phyloP scores from a whole-genome alignment of 192 early-diverging fungal genomes.

The Backusella parvicylindrica region DNA sequence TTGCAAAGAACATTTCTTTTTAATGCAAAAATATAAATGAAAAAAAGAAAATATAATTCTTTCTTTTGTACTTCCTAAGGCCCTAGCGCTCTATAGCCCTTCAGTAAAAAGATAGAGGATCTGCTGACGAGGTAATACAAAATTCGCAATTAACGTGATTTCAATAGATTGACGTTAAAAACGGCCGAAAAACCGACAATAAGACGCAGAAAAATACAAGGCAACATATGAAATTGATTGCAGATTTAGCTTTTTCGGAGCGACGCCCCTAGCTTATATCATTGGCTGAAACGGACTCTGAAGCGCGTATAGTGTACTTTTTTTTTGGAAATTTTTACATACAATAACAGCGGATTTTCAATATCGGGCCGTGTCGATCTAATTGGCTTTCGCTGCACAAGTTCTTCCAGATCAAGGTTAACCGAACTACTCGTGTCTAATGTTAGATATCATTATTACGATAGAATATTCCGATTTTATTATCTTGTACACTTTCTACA shows the following conservation, averaged over 20 bases:
- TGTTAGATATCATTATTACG: background rate
- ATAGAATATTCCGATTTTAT: background rate
- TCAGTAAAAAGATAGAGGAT: background rate
- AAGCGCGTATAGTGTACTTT: background rate
- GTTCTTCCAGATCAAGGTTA: background rate
- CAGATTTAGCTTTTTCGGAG: background rate
- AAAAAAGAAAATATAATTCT: background rate
- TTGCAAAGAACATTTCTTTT: background rate
- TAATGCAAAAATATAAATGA: background rate
- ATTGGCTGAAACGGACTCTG: background rate
- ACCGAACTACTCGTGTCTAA: background rate
- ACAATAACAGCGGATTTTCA: background rate
- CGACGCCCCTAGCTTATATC: background rate
- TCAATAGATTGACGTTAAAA: background rate
- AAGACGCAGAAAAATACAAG: background rate
- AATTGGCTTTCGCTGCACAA: background rate
- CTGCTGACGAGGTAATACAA: background rate
- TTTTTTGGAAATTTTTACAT: background rate
- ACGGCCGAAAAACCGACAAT: background rate
- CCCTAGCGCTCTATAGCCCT: background rate
- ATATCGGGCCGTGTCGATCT: background rate
- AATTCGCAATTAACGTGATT: background rate
- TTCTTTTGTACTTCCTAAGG: background rate
- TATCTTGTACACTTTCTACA: background rate
- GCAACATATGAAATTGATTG: background rate